These are phyloP conservation scores for Verruconis gallopava DNA, from an alignment of 2,329 filamentous ascomycete species.

Conservation along the genomic window DNA sequence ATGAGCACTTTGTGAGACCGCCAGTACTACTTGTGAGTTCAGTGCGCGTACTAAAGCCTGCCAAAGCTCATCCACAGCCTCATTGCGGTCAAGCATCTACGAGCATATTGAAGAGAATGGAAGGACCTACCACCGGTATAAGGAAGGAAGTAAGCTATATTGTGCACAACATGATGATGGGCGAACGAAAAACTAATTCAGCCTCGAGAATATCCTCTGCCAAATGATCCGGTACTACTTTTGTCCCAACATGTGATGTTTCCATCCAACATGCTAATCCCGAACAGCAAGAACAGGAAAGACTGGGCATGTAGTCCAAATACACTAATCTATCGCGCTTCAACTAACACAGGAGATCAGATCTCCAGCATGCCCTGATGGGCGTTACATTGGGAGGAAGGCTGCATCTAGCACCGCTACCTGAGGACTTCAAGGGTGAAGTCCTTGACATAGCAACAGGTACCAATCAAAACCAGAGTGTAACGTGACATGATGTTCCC, in stretches of 20 bases:
- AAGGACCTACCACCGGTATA: constrained; percentile 8
- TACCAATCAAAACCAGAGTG: too few species aligned
- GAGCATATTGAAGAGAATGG: constrained; percentile 8
- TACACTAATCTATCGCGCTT: too few species aligned
- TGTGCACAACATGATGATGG: too few species aligned
- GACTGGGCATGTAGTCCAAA: neutral
- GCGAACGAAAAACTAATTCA: too few species aligned
- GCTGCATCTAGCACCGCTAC: neutral
- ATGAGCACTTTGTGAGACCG: neutral
- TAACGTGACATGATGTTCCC: neutral
- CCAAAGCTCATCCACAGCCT: constrained; percentile 4
- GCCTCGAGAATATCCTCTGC: constrained; percentile 6
- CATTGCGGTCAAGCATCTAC: constrained; percentile 6
- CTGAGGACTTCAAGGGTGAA: neutral
- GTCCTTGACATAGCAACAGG: neutral
- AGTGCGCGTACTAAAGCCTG: too few species aligned
- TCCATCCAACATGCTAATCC: too few species aligned
- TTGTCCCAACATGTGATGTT: too few species aligned
- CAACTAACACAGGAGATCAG: too few species aligned
- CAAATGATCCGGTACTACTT: constrained; percentile 9
- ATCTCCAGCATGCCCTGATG: neutral
- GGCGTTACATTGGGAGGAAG: neutral
- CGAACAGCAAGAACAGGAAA: neutral
- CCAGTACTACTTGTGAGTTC: too few species aligned
- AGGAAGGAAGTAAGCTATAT: constrained; percentile 8